Conservation (phyloP, 108 stramenopile genomes). For the Cyclotella baltica region DNA sequence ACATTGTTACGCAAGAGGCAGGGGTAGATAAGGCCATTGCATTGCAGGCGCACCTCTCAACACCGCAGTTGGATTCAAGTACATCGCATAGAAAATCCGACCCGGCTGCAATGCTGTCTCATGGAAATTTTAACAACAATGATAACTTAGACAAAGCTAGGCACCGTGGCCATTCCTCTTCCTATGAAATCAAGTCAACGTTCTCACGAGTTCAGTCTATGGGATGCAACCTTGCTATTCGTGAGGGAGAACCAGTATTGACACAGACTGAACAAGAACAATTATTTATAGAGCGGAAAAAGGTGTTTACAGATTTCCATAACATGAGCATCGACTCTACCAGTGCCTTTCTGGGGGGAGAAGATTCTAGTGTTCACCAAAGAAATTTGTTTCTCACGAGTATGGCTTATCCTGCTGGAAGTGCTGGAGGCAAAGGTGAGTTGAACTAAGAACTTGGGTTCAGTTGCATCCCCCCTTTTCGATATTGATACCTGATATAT, state of each 20-base stretch:
- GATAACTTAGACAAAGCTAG: not conserved
- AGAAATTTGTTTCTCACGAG: conserved; percentile 45
- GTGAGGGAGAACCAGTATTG: conserved; percentile 30
- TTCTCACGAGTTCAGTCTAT: conserved; percentile 42
- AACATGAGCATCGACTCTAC: conserved; percentile 76
- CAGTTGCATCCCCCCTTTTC: not conserved
- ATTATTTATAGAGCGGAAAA: conserved; percentile 61
- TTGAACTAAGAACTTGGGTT: not conserved
- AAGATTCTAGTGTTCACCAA: conserved; percentile 62
- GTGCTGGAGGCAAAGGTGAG: conserved; percentile 43
- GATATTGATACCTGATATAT: not conserved
- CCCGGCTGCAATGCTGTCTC: not conserved
- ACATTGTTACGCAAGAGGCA: conserved; percentile 1
- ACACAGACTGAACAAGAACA: conserved; percentile 33
- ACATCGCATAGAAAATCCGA: not conserved
- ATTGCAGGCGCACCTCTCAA: conserved; percentile 22
- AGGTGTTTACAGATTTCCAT: conserved; percentile 85
- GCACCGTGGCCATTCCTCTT: not conserved
- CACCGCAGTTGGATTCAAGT: conserved; percentile 10
- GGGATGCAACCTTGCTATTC: conserved; percentile 36
- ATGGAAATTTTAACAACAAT: not conserved
- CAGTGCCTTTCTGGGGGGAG: conserved; percentile 81
- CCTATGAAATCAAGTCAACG: not conserved
- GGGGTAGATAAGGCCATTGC: not conserved
- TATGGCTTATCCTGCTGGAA: conserved; percentile 43